Conservation (phyloP, 441 rosid species). For the Erodium trifolium region DNA sequence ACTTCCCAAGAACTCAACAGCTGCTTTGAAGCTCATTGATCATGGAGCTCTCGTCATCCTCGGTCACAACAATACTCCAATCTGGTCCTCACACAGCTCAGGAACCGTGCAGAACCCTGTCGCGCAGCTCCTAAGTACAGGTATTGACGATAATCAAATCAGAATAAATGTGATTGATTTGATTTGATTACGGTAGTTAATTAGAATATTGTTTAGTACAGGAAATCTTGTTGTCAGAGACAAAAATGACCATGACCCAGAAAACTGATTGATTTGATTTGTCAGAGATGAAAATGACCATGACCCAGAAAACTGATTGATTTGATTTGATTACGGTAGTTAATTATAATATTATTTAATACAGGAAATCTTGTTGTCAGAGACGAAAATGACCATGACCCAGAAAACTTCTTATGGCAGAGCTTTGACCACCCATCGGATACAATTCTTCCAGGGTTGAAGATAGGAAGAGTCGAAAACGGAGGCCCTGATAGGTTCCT, state of each 20-base stretch:
- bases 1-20: background rate
- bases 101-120: background rate
- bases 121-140: no score
- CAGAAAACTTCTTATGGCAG: background rate
- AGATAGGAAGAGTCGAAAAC: background rate
- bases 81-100: background rate
- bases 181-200: background rate
- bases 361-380: slow-evolving; percentile 1
- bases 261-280: no score
- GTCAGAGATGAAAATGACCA: no score
- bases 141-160: no score
- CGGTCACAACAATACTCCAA: background rate
- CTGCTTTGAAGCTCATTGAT: background rate
- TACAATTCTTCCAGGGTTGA: background rate
- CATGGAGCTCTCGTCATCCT: background rate
- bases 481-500: background rate
- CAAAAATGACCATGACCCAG: no score
- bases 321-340: no score
- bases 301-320: no score
- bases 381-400: background rate
- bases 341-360: background rate
- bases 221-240: no score
- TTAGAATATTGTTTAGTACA: no score
- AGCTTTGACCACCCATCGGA: background rate
- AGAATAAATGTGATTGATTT: background rate